These are phyloP conservation scores for Coniella lustricola DNA, from an alignment of 2,329 filamentous ascomycete genomes.

Conservation along the genomic window DNA sequence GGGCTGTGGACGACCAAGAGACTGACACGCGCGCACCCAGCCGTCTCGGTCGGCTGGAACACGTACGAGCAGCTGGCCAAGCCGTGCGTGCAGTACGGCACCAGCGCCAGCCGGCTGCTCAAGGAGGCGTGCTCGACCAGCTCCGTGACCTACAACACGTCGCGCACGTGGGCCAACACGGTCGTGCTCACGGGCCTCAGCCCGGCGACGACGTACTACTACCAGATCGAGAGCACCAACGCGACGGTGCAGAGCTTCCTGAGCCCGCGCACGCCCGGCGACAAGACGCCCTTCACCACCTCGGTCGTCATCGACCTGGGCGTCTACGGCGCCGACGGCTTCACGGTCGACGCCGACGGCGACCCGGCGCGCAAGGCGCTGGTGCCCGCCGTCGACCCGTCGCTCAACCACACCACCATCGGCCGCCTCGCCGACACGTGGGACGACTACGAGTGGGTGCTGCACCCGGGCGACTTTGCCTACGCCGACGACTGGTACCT, in stretches of 20 bases:
- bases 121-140: slow-evolving; percentile 7
- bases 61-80: slow-evolving; percentile 8
- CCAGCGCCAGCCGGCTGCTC: neutral
- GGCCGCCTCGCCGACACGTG: slow-evolving; percentile 42
- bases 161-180: slow-evolving; percentile 14
- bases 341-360: slow-evolving; percentile 32
- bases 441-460: slow-evolving; percentile 48
- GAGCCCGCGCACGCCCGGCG: slow-evolving; percentile 45
- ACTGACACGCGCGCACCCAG: slow-evolving; percentile 24
- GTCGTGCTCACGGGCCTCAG: slow-evolving; percentile 25
- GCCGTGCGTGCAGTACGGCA: slow-evolving; percentile 16
- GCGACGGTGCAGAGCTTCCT: slow-evolving; percentile 46
- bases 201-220: slow-evolving; percentile 52
- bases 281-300: slow-evolving; percentile 46
- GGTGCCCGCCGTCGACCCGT: slow-evolving; percentile 42
- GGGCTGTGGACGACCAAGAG: too few species aligned
- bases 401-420: slow-evolving; percentile 54
- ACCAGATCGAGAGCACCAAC: slow-evolving; percentile 51
- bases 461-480: slow-evolving; percentile 48
- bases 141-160: slow-evolving; percentile 15
- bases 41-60: slow-evolving; percentile 17
- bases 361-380: slow-evolving; percentile 39
- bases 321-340: slow-evolving; percentile 47
- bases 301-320: slow-evolving; percentile 48
- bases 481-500: slow-evolving; percentile 54